Evolutionary conservation across 2,329 filamentous ascomycete genomes (phyloP), one percentile per base, ranked within the genome.

Genomic region (Emmonsiellopsis sp.): DNA sequence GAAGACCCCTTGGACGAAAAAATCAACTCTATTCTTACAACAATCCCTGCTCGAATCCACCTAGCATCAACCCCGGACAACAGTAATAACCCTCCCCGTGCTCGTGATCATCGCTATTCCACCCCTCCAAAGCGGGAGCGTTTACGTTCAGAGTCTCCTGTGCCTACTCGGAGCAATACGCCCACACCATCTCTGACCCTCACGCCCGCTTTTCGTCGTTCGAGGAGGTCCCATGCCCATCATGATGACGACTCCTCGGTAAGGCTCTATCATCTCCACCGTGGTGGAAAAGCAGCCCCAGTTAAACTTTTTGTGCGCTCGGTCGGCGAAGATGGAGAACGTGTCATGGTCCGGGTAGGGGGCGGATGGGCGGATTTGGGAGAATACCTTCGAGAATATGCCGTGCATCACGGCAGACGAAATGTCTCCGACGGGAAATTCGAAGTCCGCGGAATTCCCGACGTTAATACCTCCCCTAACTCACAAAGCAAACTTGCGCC

Each of bases 321-420:
- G 1, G 91, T 98, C 2, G 93, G 93, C 49, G 90, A 95, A 67
- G 79, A 83, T 53, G 88, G 88, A 13, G 90, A 97, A 69, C 84
- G 93, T 50, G 90, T 97, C 56, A 97, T 98, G 93, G 93, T 98
- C 6, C 87, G 93, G 37, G 92, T 98, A 10, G 93, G 93, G 10
- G 93, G 93, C 55, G 93, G 93, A n/a, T 98, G 93, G 93, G 90
- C 91, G 11, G 93, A 98, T 68, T 76, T 98, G 17, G 92, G 87
- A 39, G 93, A 97, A 68, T 98, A 96, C 65, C 77, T 98, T 42
- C 86, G 90, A 61, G 89, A 95, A 68, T 98, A 96, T 63, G 91
- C 90, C 6, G 83, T 84, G 55, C 93, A 98, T 65, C 93, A 98
- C 66, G 87, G 88, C 43, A 84, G 88, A n/a, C 83, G 81, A 44